phyloP scores from a whole-genome alignment of 129 eudicot genomes.

The Escallonia rubra region DNA sequence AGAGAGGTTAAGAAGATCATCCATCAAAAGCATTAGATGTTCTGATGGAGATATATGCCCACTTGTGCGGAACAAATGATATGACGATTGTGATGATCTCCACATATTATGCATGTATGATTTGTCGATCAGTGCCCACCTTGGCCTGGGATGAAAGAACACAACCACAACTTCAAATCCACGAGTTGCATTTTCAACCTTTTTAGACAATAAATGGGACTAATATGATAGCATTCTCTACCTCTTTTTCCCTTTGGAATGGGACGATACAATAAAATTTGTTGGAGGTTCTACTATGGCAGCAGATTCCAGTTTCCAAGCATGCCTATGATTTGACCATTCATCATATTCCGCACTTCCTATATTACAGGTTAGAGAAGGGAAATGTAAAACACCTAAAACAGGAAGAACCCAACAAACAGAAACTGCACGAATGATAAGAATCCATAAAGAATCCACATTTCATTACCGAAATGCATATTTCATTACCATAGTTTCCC shows the following conservation, averaged over 20 bases:
- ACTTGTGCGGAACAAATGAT: slow-evolving; percentile 74
- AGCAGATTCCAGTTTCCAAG: slow-evolving; percentile 94
- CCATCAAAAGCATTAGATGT: slow-evolving; percentile 50
- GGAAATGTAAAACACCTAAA: slow-evolving; percentile 4
- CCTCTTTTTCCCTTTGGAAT: slow-evolving; percentile 85
- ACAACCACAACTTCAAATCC: slow-evolving; percentile 7
- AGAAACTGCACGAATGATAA: not conserved
- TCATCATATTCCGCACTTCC: slow-evolving; percentile 97
- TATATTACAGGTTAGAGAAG: slow-evolving; percentile 29
- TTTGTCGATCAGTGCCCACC: slow-evolving; percentile 96
- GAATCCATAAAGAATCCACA: not conserved
- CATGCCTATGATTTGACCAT: slow-evolving; percentile 94
- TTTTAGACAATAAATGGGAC: not conserved
- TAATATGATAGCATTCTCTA: not conserved
- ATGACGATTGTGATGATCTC: slow-evolving; percentile 92
- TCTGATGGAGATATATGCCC: slow-evolving; percentile 61
- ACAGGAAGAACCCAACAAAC: slow-evolving; percentile 2
- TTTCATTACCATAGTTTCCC: slow-evolving; percentile 66
- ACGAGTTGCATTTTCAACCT: not conserved
- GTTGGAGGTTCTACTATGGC: slow-evolving; percentile 89
- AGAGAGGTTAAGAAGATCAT: slow-evolving; percentile 80
- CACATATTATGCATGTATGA: slow-evolving; percentile 93
- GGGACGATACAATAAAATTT: slow-evolving; percentile 69
- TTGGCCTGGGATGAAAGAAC: slow-evolving; percentile 49
- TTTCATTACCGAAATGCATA: too few species aligned